Evolutionary conservation across 805 yeast species (phyloP), one percentile per base, ranked within the genome.

Genomic region (Candida koratica): DNA sequence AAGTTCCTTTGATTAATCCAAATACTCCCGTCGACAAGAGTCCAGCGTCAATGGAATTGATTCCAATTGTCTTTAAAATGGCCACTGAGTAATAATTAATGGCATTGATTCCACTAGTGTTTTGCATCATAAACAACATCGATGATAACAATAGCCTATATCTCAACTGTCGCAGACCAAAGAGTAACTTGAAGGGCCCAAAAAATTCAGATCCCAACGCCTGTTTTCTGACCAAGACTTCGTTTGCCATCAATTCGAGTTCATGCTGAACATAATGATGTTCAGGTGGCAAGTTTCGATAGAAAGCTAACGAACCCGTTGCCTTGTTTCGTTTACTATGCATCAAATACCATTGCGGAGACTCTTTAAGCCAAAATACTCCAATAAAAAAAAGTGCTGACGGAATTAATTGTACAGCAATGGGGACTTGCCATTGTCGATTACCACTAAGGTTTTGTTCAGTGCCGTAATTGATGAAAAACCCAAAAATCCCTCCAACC

Each of bases 1-100:
- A 66, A n/a, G 57, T 56, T 11, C 64, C 69, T 44, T 73, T 73
- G 30, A 72, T 55, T 24, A 72, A 55, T 18, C 79, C 80, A 51
- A 72, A 73, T 36, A 73, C 55, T 35, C 79, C 79, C 6, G 78
- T 73, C 3, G 79, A 70, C 13, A 70, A 60, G 28, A 75, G 58
- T 2, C 69, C 65, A 1, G 75, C 66, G 32, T 66, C 58, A 6
- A 66, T 50, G 1, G 76, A 72, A 22, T 51, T 51, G 13, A 74
- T 62, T 12, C 80, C 79, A 39, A 74, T 59, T 3, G 75, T 61
- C 42, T 64, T 56, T 53, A 74, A 71, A 28, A 75, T 60, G 7
- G 67, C 61, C 16, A 77, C 77, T n/a, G 78, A 70, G 49, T 73
- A 75, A 49, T 75, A 75, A 29, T 67, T 71, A 34, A 73, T 60